Evolutionary conservation across 208 protist genomes (phyloP).

Genomic region (Crithidia fasciculata): DNA sequence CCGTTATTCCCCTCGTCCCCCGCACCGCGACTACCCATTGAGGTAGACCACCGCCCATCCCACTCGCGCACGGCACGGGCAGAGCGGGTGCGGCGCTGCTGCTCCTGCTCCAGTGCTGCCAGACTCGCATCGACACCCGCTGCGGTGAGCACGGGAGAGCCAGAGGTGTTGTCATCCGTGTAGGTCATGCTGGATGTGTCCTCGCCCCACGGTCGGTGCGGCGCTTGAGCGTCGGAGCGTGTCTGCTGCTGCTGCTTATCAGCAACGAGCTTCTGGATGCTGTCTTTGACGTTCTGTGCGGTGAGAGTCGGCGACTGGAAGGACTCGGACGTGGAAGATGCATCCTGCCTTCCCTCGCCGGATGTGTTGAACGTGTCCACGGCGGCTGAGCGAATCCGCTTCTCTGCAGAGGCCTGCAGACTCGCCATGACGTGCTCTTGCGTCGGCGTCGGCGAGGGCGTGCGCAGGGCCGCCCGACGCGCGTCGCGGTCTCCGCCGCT

Average conservation of each 20-base stretch:
- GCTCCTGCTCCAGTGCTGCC: conserved; percentile 20
- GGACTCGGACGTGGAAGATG: neutral
- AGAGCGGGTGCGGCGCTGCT: conserved; percentile 18
- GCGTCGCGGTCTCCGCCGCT: neutral
- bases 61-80: conserved; percentile 3
- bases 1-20: neutral
- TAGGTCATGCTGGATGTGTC: neutral
- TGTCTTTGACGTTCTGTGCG: conserved; percentile 48
- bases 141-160: conserved; percentile 27
- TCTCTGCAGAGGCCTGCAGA: conserved; percentile 45
- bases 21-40: neutral
- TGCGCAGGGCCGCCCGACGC: neutral
- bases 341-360: neutral
- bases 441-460: conserved; percentile 39
- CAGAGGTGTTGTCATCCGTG: conserved; percentile 9
- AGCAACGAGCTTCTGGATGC: conserved; percentile 28
- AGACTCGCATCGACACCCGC: conserved; percentile 23
- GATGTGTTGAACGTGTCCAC: conserved; percentile 1
- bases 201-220: conserved; percentile 27
- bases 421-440: conserved; percentile 38
- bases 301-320: conserved; percentile 40
- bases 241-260: conserved; percentile 13
- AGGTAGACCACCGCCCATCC: neutral
- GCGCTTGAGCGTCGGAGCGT: conserved; percentile 36
- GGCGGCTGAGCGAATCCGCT: conserved; percentile 31